A percentile compares a stretch with the other conserved stretches of the same genome.
phyloP scores from a whole-genome alignment of 305 asterid genomes.

The Fraxinus dipetala region DNA sequence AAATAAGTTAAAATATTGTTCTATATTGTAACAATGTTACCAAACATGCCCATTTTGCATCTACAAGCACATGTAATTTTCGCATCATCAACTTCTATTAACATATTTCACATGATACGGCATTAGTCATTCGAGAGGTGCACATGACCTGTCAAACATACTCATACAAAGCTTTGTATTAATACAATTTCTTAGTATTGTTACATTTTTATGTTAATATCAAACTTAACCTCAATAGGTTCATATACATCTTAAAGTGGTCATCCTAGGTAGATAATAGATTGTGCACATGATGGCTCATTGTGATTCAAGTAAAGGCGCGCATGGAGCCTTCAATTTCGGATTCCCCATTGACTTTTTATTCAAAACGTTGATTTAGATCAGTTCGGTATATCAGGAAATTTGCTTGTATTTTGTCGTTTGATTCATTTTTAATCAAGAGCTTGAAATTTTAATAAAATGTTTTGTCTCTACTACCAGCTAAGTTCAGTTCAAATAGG shows the following conservation, averaged over 20 bases:
- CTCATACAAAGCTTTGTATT: background rate
- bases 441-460: background rate
- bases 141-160: background rate
- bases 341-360: background rate
- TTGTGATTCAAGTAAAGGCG: background rate
- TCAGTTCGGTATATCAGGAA: background rate
- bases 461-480: background rate
- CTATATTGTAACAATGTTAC: background rate
- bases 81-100: background rate
- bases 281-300: background rate
- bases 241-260: background rate
- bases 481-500: background rate
- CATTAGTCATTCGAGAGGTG: background rate
- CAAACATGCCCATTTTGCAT: background rate
- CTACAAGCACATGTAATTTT: background rate
- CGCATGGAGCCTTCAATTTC: background rate
- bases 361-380: background rate
- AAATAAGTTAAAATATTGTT: background rate
- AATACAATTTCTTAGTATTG: background rate
- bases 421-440: too few species aligned
- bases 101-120: background rate
- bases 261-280: background rate
- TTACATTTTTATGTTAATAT: background rate
- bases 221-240: background rate
- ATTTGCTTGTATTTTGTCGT: background rate